phyloP scores from a whole-genome alignment of 148 eudicot genomes.

The Drosera capensis region DNA sequence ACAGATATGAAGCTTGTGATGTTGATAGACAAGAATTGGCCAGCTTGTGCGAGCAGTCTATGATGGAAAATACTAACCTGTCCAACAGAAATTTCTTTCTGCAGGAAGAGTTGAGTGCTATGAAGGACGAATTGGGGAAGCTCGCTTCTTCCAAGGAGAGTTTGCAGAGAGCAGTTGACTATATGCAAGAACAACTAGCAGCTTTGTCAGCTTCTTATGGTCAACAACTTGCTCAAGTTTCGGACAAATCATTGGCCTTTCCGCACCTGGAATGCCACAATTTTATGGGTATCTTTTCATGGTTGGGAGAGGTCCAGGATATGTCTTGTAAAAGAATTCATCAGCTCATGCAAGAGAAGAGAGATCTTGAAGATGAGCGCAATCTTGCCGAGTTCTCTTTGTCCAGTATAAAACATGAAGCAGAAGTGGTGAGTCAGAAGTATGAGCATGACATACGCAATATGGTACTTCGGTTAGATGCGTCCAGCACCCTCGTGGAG shows the following conservation, averaged over 20 bases:
- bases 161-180: slow-evolving; percentile 25
- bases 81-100: slow-evolving; percentile 25
- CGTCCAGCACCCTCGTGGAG: slow-evolving; percentile 27
- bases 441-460: slow-evolving; percentile 32
- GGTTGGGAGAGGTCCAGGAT: slow-evolving; percentile 41
- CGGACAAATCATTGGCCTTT: slow-evolving; percentile 7
- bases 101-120: slow-evolving; percentile 32
- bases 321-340: slow-evolving; percentile 17
- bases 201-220: slow-evolving; percentile 23
- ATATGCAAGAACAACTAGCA: slow-evolving; percentile 36
- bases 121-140: slow-evolving; percentile 22
- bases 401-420: slow-evolving; percentile 26
- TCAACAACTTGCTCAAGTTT: slow-evolving; percentile 11
- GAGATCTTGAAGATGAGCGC: slow-evolving; percentile 29
- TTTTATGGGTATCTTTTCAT: slow-evolving; percentile 15
- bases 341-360: slow-evolving; percentile 43
- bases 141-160: slow-evolving; percentile 25
- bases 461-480: slow-evolving; percentile 31
- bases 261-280: slow-evolving; percentile 13
- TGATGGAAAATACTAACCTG: slow-evolving; percentile 23
- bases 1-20: slow-evolving; percentile 38
- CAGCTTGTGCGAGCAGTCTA: slow-evolving; percentile 24
- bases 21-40: slow-evolving; percentile 40
- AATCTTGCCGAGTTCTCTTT: slow-evolving; percentile 29
- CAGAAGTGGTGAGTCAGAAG: slow-evolving; percentile 30